These are phyloP conservation scores for Melanogaster broomeanus DNA, from an alignment of 768 basidiomycete species.

Conservation along the genomic window DNA sequence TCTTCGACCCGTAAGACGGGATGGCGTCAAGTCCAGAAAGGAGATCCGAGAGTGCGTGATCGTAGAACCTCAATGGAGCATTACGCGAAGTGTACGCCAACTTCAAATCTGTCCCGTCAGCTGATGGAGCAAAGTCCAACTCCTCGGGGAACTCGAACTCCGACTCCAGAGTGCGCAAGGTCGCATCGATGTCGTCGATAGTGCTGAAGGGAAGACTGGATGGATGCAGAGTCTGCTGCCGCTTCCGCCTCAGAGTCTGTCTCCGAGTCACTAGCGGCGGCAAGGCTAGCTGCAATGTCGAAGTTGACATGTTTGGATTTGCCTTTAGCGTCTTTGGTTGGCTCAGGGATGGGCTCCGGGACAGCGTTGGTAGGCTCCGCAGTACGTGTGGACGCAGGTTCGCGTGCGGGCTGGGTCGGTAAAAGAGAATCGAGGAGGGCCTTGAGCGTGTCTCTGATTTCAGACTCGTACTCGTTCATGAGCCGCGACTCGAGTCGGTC, in stretches of 20 bases:
- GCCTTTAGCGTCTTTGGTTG: conserved; percentile 31
- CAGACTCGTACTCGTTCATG: conserved; percentile 1
- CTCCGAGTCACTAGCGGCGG: conserved; percentile 1
- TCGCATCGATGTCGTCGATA: conserved; percentile 43
- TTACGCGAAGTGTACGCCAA: conserved; percentile 62
- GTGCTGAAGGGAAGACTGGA: conserved; percentile 33
- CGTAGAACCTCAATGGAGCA: conserved; percentile 60
- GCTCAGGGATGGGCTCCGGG: not conserved
- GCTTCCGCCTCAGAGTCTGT: conserved; percentile 8
- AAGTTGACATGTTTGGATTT: conserved; percentile 34
- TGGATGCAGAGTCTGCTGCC: conserved; percentile 10
- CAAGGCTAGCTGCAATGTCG: not conserved
- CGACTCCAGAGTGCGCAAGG: conserved; percentile 34
- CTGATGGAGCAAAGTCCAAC: conserved; percentile 32
- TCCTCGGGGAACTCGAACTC: conserved; percentile 42
- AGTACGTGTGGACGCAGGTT: not conserved
- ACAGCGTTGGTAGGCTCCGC: not conserved
- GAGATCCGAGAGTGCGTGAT: conserved; percentile 58
- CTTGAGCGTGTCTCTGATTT: not conserved
- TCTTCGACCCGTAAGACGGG: conserved; percentile 58
- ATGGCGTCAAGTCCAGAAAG: conserved; percentile 60
- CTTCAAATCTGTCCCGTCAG: conserved; percentile 24
- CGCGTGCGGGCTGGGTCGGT: not conserved
- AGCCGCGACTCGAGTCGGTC: not conserved
- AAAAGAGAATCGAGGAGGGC: not conserved